Percentiles rank a stretch among this genome's conserved stretches.
These are phyloP conservation scores for Yamadazyma kitorensis DNA, from an alignment of 805 yeast species.

Conservation along the genomic window DNA sequence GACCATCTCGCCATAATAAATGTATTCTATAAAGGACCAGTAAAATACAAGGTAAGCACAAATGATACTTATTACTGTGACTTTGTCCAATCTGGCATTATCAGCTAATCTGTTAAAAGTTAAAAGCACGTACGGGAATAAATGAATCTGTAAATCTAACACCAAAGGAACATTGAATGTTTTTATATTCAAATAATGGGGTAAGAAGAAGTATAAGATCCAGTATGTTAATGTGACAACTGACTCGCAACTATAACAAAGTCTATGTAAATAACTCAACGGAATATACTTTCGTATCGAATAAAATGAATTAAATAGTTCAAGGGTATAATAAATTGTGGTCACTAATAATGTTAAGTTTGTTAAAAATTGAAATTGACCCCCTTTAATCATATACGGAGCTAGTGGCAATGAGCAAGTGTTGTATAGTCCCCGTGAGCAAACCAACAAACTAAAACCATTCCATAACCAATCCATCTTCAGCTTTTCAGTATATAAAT, in stretches of 20 bases:
- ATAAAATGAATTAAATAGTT: not conserved
- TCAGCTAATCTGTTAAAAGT: constrained; percentile 8
- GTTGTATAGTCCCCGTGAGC: constrained; percentile 2
- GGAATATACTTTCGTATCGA: not conserved
- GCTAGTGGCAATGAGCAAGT: constrained; percentile 16
- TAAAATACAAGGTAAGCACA: constrained; percentile 17
- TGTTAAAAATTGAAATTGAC: constrained; percentile 25
- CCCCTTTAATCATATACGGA: constrained; percentile 18
- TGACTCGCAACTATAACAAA: constrained; percentile 20
- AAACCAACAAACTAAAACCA: not conserved
- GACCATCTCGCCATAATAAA: constrained; percentile 3
- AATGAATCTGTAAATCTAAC: constrained; percentile 23
- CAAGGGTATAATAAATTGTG: constrained; percentile 2
- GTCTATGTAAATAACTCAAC: constrained; percentile 6
- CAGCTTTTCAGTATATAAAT: too few relatives aligned
- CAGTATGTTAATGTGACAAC: constrained; percentile 23
- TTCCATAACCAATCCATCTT: too few relatives aligned
- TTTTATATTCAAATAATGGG: constrained; percentile 15
- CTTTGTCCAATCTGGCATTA: not conserved
- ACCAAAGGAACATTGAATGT: constrained; percentile 15
- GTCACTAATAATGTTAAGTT: constrained; percentile 16
- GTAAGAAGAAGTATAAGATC: constrained; percentile 17
- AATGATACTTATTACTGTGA: constrained; percentile 5
- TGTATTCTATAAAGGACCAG: constrained; percentile 16
- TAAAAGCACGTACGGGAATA: constrained; percentile 23